Base-by-base conservation (phyloP, 495 filamentous ascomycete species). In the Hypoxylon cercidicola region DNA sequence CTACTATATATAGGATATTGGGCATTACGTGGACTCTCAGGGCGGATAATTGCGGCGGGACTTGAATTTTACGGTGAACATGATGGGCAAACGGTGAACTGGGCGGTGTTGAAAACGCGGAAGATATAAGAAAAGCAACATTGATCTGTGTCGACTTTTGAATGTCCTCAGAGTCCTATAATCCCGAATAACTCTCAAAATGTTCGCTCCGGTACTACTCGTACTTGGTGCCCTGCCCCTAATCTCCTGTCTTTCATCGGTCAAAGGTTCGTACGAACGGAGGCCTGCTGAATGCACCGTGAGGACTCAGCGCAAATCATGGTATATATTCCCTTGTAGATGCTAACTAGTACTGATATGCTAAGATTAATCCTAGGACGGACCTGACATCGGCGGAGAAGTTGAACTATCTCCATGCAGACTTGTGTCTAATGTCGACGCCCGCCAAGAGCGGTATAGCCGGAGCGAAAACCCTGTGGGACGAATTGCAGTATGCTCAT, bases 401-500 rank as follows among this genome's bases (percentile, higher is more conserved):
- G 53, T 30, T 55, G 16, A 54, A 41, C 10, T 84, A 83, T 68
- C 55, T 84, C 66, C 58, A 74, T n/a, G 80, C 78, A 7, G 80
- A 81, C 43, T 58, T 75, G 10, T 84, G 81, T 59, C 68, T 84
- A 8, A 83, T 80, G 75, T 64, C 56, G 0, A 21, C 35, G 0
- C 76, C 78, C 2, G 64, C 72, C 7, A 68, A 62, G 45, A 62
- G 60, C 13, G 68, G 62, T 13, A 67, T 78, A 28, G 41, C 66
- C 1, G 73, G 71, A 15, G 75, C 79, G 4, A 50, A 61, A 32
- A 76, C 72, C 0, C 61, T 70, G 12, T 84, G 78, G 69, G 81
- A 84, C 58, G 80, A 83, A 40, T 63, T 84, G 5, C 73, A 77
- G 37, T 74, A 75, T 54, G 60, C 60, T 10, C 78, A 82, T 23